Conservation (phyloP, 805 yeast genomes). For the Yarrowia sp. region DNA sequence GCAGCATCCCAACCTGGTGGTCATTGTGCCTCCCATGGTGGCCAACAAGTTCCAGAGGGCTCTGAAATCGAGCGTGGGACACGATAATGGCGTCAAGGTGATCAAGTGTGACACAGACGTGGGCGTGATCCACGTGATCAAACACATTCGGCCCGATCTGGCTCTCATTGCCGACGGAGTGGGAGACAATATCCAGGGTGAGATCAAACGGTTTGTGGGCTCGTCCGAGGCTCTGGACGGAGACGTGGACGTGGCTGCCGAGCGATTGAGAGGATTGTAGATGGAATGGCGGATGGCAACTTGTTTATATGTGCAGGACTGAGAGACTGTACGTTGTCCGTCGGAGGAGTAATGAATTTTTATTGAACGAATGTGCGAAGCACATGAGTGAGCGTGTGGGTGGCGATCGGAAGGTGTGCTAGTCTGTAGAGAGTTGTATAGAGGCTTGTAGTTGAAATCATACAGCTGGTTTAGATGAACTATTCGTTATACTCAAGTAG, state of each 20-base stretch:
- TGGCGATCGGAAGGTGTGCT: no score
- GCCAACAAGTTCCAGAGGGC: conserved; percentile 40
- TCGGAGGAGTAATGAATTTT: no score
- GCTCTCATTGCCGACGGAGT: conserved; percentile 44
- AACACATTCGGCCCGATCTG: conserved; percentile 56
- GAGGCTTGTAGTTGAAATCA: no score
- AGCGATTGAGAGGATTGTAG: conserved; percentile 1
- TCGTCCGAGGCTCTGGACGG: conserved; percentile 41
- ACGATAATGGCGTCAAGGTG: conserved; percentile 48
- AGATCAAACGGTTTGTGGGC: conserved; percentile 41
- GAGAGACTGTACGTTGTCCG: no score
- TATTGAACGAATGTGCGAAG: no score
- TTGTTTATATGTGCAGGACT: no score
- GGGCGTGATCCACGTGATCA: conserved; percentile 64
- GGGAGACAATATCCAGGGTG: conserved; percentile 37
- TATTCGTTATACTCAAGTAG: no score
- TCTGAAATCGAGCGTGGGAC: conserved; percentile 44
- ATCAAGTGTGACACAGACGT: conserved; percentile 57
- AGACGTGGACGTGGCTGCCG: conserved; percentile 28
- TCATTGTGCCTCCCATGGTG: conserved; percentile 47
- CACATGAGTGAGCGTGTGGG: no score
- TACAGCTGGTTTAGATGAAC: no score
- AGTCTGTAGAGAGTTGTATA: no score
- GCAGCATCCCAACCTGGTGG: conserved; percentile 47
- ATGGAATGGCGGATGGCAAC: no score